These are phyloP conservation scores for Citrullus amarus DNA, from an alignment of 306 rosid species.

Conservation along the genomic window DNA sequence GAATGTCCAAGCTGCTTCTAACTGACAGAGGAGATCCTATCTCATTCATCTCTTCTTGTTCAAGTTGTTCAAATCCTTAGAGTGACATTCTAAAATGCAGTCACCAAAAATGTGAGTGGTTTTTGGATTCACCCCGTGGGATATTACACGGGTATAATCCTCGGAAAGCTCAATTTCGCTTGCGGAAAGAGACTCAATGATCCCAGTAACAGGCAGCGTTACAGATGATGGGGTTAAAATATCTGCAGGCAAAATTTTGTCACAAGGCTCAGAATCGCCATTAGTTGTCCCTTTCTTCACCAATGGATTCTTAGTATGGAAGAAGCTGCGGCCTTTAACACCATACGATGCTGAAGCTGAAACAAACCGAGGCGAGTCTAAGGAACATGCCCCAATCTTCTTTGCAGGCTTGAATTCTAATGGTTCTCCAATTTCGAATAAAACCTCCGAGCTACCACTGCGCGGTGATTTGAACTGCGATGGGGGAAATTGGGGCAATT, in stretches of 20 bases:
- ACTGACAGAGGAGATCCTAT: conserved; percentile 7
- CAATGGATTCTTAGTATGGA: conserved; percentile 18
- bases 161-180: conserved; percentile 77
- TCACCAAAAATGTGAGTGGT: conserved; percentile 79
- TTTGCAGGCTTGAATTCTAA: conserved; percentile 32
- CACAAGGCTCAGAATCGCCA: conserved; percentile 29
- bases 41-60: conserved; percentile 33
- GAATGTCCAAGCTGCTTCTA: conserved; percentile 8
- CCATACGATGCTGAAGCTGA: conserved; percentile 22
- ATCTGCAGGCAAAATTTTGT: conserved; percentile 8
- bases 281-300: conserved; percentile 23
- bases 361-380: conserved; percentile 45
- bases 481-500: conserved; percentile 33
- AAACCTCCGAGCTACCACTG: conserved; percentile 41
- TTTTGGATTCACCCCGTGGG: conserved; percentile 72
- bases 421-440: conserved; percentile 73
- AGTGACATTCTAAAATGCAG: conserved; percentile 53
- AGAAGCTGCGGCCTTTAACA: conserved; percentile 11
- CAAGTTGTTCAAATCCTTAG: conserved; percentile 25
- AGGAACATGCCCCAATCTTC: conserved; percentile 40
- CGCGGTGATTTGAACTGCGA: conserved; percentile 22
- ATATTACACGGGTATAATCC: conserved; percentile 82
- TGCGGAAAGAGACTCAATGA: conserved; percentile 46
- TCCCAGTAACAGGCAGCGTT: conserved; percentile 22
- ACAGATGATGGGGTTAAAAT: conserved; percentile 27